Base-by-base conservation (phyloP, 1,284 basidiomycete species). In the Pseudozyma flocculosa region DNA sequence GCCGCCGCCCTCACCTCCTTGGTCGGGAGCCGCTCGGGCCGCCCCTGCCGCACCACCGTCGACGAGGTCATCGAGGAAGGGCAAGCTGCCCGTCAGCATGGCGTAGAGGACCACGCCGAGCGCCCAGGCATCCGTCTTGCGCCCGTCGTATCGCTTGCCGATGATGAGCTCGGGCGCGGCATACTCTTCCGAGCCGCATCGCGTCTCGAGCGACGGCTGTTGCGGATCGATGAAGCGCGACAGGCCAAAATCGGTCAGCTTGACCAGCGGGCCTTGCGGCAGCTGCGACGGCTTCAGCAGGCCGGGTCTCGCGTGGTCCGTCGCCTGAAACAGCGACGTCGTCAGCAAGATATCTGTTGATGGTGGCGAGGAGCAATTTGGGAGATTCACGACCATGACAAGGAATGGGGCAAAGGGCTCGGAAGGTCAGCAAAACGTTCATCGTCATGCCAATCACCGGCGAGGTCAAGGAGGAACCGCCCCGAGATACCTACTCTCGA, bases 101-200 rank as follows among this genome's bases (percentile, higher is more conserved):
- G 87, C 88, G 77, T 86, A 93, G 4, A 91, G 80, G 34, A 92
- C 89, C 4, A 92, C 87, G 0, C 90, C 90, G 57, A 88, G 85
- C 2, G 90, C 89, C 90, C 91, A 95, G 0, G 87, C 86, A 75
- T 95, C 92, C 46, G 90, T 93, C 75, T 87, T 84, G 9, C 89
- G 83, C 0, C 89, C 90, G 78, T 95, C 90, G 78, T 95, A 94
- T 42, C 82, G 75, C 51, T 82, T 83, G 19, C 84, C 85, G 78
- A 88, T 86, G 56, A 94, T 88, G 40, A 95, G 85, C 75, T 95
- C 91, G 0, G 91, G 92, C 8, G 90, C 90, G 1, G 91, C 90
- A 76, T 93, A 94, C 10, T 88, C 88, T 76, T 95, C 92, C 22
- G 87, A 89, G 3, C 92, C 92, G 76, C 92, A 95, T 1, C 91